Evolutionary conservation across 2,329 filamentous ascomycete genomes (phyloP), one percentile per base, ranked within the genome.

Genomic region (Colletotrichum tanaceti): DNA sequence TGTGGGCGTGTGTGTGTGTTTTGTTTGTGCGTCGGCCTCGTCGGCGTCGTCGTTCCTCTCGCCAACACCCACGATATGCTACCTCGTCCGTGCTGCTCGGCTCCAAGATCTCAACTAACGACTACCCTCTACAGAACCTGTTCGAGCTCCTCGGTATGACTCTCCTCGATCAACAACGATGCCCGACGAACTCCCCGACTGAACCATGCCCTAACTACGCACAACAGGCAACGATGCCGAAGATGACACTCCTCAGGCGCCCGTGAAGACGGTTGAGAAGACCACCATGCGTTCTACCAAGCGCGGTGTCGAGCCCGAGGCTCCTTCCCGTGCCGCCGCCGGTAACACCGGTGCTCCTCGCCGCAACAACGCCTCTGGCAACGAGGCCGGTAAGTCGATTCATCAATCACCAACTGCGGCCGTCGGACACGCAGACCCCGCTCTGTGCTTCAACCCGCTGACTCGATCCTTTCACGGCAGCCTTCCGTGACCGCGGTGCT

Each of bases 61-160:
- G 41, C 32, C 13, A 32, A 14, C 38, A 6, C 13, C 44, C 43
- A 9, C 28, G n/a, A 55, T 57, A 52, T 57, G 35, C 47, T 38
- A n/a, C 58, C 58, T 41, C 43, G 14, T 39, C 39, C 47, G 24
- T 28, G 20, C 54, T 54, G 22, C 43, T 20, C 28, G 16, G 16
- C 41, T 18, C 35, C 2, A 28, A 18, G 53, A 13, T n/a, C 18
- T 39, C 13, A 20, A 58, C 66, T 69, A 13, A 69, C 55, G 66
- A 68, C 39, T 3, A 10, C 24, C 39, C 53, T 38, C 46, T 14
- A 22, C 47, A 98, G 96, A 99, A 99, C 89, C 91, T 93, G 80
- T 98, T 93, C 89, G 95, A 96, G 89, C 91, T 97, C 86, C 93
- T 99, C 89, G 95, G 96, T 98, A 97, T 78, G 83, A 43, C 79